Conservation (phyloP, 208 protist genomes). For the Trypanosomatidae sp. region DNA sequence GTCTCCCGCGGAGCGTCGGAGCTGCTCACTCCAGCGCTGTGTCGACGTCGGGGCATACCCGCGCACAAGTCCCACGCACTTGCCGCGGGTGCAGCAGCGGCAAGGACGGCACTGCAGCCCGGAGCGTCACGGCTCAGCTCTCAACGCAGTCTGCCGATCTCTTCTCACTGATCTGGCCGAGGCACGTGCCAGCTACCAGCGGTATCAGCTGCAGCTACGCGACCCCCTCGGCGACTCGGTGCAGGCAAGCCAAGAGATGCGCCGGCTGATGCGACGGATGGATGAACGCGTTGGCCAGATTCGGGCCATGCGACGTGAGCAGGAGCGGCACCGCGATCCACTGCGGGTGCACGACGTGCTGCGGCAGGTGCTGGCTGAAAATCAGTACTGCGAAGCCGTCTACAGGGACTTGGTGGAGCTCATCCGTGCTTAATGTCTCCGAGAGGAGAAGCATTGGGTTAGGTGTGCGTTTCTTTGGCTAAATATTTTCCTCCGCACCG, state of each 20-base stretch:
- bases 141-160: slow-evolving; percentile 44
- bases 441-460: background rate
- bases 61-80: background rate
- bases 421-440: slow-evolving; percentile 9
- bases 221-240: slow-evolving; percentile 54
- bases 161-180: slow-evolving; percentile 55
- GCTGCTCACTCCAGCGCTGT: too few relatives aligned
- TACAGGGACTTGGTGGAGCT: slow-evolving; percentile 64
- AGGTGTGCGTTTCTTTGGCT: too few relatives aligned
- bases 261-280: slow-evolving; percentile 50
- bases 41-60: too few relatives aligned
- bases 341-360: slow-evolving; percentile 68
- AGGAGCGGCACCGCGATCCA: slow-evolving; percentile 38
- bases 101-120: too few relatives aligned
- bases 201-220: slow-evolving; percentile 41
- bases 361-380: slow-evolving; percentile 64
- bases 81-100: too few relatives aligned
- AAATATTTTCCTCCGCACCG: too few relatives aligned
- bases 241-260: slow-evolving; percentile 65
- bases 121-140: slow-evolving; percentile 20
- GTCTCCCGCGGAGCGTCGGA: too few relatives aligned
- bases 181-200: slow-evolving; percentile 48
- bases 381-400: slow-evolving; percentile 66
- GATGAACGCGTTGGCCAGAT: slow-evolving; percentile 70
- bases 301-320: slow-evolving; percentile 48